Percentiles rank a stretch among this genome's conserved stretches.
Evolutionary conservation across 352 stramenopile genomes (phyloP).

Genomic region (Globisporangium solare): DNA sequence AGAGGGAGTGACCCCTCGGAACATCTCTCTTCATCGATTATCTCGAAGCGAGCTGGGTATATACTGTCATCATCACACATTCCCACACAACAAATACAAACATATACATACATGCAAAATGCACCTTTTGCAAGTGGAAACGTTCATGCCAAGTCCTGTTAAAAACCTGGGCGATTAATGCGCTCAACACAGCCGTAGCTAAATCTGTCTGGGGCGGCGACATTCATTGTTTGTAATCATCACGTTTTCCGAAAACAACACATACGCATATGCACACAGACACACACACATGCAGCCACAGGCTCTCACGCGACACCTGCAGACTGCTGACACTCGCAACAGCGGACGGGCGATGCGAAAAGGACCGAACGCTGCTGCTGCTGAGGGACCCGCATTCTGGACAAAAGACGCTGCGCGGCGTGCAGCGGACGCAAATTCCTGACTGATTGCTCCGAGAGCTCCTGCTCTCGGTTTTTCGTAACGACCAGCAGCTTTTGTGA

Average conservation of each 20-base stretch:
- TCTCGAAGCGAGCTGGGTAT: conserved; percentile 89
- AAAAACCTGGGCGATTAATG: conserved; percentile 72
- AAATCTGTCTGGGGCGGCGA: conserved; percentile 87
- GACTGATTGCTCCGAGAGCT: conserved; percentile 8
- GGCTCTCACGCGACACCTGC: not conserved
- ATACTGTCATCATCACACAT: conserved; percentile 86
- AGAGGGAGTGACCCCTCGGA: conserved; percentile 88
- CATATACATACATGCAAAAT: conserved; percentile 15
- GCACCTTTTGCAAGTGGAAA: conserved; percentile 25
- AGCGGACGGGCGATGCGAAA: not conserved
- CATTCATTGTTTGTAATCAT: conserved; percentile 86
- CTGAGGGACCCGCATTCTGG: not conserved
- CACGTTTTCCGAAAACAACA: conserved; percentile 49
- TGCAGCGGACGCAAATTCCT: conserved; percentile 8
- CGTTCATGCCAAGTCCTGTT: conserved; percentile 86
- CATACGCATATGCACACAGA: too few relatives aligned
- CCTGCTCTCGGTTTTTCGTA: not conserved
- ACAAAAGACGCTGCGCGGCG: conserved; percentile 1
- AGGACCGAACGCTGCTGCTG: not conserved
- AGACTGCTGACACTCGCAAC: too few relatives aligned
- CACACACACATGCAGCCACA: not conserved
- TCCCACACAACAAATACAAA: conserved; percentile 16
- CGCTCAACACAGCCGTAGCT: conserved; percentile 78
- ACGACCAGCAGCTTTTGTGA: not conserved
- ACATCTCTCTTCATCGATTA: conserved; percentile 85